These are phyloP conservation scores for Aspergillus sp. DNA, from an alignment of 2,329 filamentous ascomycete species.

Conservation along the genomic window DNA sequence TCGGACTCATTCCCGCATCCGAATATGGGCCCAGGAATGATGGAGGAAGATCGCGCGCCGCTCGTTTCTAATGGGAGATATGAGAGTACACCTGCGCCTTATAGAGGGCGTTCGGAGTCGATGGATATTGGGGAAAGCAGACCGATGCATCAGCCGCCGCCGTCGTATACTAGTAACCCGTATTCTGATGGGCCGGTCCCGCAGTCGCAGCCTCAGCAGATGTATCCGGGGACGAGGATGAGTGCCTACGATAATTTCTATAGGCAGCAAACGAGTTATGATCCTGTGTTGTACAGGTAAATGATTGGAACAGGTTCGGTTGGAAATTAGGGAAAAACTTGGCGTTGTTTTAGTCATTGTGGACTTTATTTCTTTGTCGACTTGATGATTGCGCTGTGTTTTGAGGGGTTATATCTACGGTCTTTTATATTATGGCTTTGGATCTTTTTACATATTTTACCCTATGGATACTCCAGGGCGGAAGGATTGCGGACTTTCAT, in stretches of 20 bases:
- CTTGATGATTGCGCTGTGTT: conserved; percentile 12
- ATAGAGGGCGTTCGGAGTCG: background rate
- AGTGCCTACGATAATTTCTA: conserved; percentile 25
- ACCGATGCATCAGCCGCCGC: conserved; percentile 13
- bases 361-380: conserved; percentile 1
- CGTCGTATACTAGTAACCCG: conserved; percentile 26
- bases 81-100: background rate
- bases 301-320: background rate
- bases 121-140: conserved; percentile 1
- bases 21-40: background rate
- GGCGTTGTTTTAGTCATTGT: background rate
- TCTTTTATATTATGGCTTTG: background rate
- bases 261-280: conserved; percentile 36
- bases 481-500: background rate
- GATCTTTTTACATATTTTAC: too few relatives aligned
- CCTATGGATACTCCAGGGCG: too few relatives aligned
- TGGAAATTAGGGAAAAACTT: background rate
- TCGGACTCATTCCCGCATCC: conserved; percentile 6
- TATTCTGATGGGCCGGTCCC: conserved; percentile 26
- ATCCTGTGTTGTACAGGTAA: conserved; percentile 34
- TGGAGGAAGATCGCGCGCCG: conserved; percentile 7
- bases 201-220: conserved; percentile 15
- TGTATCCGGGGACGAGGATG: conserved; percentile 21
- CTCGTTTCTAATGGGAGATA: conserved; percentile 4
- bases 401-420: background rate